Conservation (phyloP, 768 basidiomycete species). For the Leccinum rimulosum region DNA sequence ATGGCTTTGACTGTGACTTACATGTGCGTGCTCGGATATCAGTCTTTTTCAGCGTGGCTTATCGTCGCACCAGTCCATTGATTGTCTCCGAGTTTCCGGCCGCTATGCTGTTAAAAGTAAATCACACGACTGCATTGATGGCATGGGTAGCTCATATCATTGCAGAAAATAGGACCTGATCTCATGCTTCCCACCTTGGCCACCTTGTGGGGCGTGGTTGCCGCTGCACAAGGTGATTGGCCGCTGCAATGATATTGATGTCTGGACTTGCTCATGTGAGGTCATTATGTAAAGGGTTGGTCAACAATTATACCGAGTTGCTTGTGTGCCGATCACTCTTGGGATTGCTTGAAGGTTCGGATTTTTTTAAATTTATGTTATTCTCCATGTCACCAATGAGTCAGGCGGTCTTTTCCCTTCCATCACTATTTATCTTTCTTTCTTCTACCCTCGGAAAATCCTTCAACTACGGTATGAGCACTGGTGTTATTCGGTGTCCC, state of each 20-base stretch:
- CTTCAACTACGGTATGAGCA: not conserved
- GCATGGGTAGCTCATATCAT: not conserved
- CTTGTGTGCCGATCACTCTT: not conserved
- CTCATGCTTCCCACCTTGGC: not conserved
- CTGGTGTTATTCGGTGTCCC: not conserved
- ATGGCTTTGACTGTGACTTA: not conserved
- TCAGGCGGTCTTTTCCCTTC: not conserved
- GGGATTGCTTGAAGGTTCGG: not conserved
- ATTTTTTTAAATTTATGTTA: not conserved
- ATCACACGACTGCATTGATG: not conserved
- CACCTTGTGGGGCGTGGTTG: not conserved
- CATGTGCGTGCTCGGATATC: not conserved
- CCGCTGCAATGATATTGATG: not conserved
- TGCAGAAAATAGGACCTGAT: not conserved
- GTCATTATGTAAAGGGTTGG: not conserved
- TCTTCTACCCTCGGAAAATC: not conserved
- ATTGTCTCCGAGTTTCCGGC: not conserved
- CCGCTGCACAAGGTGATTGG: not conserved
- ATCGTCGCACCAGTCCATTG: not conserved
- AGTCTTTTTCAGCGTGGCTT: not conserved
- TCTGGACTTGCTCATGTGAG: not conserved
- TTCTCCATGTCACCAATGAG: not conserved
- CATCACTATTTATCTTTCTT: not conserved
- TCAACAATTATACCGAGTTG: not conserved
- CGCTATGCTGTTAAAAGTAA: not conserved